Conservation (phyloP, 805 yeast genomes). For the Suhomyces xylopsoci region DNA sequence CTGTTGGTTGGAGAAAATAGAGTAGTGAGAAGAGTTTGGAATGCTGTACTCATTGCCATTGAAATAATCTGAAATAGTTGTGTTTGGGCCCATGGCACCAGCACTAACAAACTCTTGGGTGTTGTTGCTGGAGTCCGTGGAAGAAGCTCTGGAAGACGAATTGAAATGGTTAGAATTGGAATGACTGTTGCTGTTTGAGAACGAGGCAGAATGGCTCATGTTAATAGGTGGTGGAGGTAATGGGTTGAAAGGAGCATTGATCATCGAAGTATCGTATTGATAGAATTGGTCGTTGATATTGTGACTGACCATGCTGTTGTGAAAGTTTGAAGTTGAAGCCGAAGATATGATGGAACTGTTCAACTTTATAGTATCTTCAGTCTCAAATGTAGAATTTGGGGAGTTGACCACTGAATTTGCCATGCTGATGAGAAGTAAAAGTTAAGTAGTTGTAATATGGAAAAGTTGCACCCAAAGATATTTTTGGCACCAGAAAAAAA, state of each 20-base stretch:
- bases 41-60: conserved; percentile 10
- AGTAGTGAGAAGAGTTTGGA: conserved; percentile 14
- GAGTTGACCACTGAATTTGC: conserved; percentile 13
- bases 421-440: conserved; percentile 6
- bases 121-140: conserved; percentile 1
- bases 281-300: conserved; percentile 10
- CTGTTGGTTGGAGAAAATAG: conserved; percentile 14
- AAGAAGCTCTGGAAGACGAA: conserved; percentile 1
- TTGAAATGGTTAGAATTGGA: neutral
- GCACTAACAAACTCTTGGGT: neutral
- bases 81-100: conserved; percentile 2
- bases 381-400: conserved; percentile 19
- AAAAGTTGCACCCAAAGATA: conserved; percentile 3
- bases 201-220: conserved; percentile 4
- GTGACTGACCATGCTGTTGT: conserved; percentile 1
- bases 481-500: neutral
- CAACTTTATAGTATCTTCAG: conserved; percentile 21
- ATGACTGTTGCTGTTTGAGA: neutral
- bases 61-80: conserved; percentile 6
- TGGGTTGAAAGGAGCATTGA: conserved; percentile 13
- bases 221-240: conserved; percentile 21
- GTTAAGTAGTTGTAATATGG: neutral
- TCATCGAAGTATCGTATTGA: conserved; percentile 9
- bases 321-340: conserved; percentile 6
- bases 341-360: conserved; percentile 15